Evolutionary conservation across 768 basidiomycete genomes (phyloP), one percentile per base, ranked within the genome.

Genomic region (Mycena latifolia): DNA sequence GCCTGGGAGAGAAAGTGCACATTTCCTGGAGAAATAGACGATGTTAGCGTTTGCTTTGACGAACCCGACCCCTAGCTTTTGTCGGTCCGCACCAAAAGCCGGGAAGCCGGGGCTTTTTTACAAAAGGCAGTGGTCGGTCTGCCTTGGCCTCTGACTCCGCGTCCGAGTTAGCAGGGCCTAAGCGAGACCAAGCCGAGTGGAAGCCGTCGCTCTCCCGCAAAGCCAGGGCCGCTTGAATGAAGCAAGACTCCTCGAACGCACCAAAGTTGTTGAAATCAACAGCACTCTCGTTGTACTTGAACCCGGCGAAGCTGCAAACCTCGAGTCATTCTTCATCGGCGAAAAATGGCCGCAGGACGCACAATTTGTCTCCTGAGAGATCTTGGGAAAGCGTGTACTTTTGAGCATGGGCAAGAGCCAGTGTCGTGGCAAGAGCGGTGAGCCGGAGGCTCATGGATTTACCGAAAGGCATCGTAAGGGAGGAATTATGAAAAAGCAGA

Each of bases 231-330:
- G n/a, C n/a, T n/a, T n/a, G n/a, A n/a, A n/a, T n/a, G n/a, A n/a
- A n/a, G n/a, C n/a, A n/a, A n/a, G n/a, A n/a, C n/a, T n/a, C n/a
- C n/a, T n/a, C n/a, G n/a, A 1, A 55, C 57, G 15, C 45, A 61
- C 65, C 65, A 31, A 66, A 66, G 37, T 66, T 66, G 39, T 66
- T 66, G 47, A 55, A 51, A 25, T 66, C 65, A 20, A 51, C 20
- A 15, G 58, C 58, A 25, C 58, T 60, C 43, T 47, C 65, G 53
- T 66, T 66, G 28, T 50, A 66, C 58, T 66, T 66, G 65, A 66
- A 66, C 9, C 5, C 65, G 31, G 45, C 59, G 46, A 66, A 22
- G 46, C 65, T 66, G 12, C 35, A 43, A 11, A 3, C 33, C 33
- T n/a, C 18, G 41, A 9, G 47, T 60, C 27, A 57, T 25, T 39